Conservation (phyloP, 1,284 basidiomycete genomes). For the Puccinia horiana region DNA sequence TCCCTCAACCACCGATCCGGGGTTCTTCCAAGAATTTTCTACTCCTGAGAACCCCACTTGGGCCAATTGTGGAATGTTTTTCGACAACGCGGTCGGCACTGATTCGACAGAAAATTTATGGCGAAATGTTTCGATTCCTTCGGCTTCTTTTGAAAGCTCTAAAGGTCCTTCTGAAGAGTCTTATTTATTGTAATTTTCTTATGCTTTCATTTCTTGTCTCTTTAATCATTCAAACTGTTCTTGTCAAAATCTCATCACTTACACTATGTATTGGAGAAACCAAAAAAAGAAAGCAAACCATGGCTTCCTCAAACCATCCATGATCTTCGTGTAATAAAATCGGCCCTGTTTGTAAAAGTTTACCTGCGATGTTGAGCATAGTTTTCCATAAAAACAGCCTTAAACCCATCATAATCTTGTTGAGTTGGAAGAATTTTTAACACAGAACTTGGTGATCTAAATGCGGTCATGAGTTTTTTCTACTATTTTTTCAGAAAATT, state of each 20-base stretch:
- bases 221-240: neutral
- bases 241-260: neutral
- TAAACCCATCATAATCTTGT: no score
- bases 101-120: conserved; percentile 10
- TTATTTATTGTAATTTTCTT: conserved; percentile 6
- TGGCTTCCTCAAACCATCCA: no score
- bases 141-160: neutral
- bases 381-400: no score
- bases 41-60: neutral
- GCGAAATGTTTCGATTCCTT: conserved; percentile 6
- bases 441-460: no score
- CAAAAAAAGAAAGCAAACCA: no score
- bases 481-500: no score
- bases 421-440: no score
- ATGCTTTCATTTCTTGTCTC: neutral
- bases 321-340: no score
- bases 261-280: no score
- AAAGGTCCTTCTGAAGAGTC: conserved; percentile 14
- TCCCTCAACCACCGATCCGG: neutral
- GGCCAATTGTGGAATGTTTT: conserved; percentile 10
- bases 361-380: no score
- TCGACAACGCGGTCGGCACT: neutral
- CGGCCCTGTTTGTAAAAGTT: no score
- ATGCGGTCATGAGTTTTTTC: no score
- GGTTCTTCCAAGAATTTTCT: conserved; percentile 10